These are phyloP conservation scores for Allantophomopsis cytisporea DNA, from an alignment of 2,329 filamentous ascomycete genomes.

Conservation along the genomic window DNA sequence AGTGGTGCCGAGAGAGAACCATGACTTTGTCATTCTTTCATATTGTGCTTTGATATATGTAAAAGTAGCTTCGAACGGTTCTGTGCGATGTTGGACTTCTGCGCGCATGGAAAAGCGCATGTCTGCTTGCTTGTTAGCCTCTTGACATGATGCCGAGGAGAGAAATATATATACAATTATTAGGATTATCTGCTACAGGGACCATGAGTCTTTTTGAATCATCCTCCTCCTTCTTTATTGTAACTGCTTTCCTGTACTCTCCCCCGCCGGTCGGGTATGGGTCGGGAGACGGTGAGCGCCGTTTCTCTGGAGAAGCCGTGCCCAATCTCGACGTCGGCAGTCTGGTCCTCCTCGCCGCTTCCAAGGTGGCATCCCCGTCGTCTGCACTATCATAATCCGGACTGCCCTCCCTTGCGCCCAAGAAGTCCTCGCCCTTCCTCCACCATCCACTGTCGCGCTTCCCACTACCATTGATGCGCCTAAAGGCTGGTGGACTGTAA, in stretches of 20 bases:
- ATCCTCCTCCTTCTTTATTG: conserved; percentile 14
- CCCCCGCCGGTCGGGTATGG: conserved; percentile 20
- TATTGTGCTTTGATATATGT: conserved; percentile 47
- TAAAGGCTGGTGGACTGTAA: conserved; percentile 55
- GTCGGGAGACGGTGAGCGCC: conserved; percentile 38
- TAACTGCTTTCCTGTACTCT: conserved; percentile 21
- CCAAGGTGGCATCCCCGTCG: conserved; percentile 22
- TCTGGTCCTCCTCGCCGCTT: conserved; percentile 17
- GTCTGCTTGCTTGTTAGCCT: conserved; percentile 32
- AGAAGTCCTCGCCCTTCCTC: conserved; percentile 34
- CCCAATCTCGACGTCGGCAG: conserved; percentile 24
- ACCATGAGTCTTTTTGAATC: conserved; percentile 3
- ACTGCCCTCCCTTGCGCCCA: conserved; percentile 40
- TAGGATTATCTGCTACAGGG: conserved; percentile 18
- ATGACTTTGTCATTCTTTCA: conserved; percentile 51
- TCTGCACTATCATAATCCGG: conserved; percentile 44
- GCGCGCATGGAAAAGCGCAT: conserved; percentile 79
- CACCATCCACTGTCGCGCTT: conserved; percentile 27
- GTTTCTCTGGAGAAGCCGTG: conserved; percentile 40
- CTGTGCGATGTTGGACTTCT: conserved; percentile 76
- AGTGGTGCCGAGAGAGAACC: conserved; percentile 51
- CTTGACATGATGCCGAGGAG: neutral
- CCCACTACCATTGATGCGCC: conserved; percentile 27
- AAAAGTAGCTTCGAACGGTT: conserved; percentile 66
- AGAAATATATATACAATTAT: conserved; percentile 31